phyloP scores from a whole-genome alignment of 139 green algal species.

The Edaphochlamys debaryana region DNA sequence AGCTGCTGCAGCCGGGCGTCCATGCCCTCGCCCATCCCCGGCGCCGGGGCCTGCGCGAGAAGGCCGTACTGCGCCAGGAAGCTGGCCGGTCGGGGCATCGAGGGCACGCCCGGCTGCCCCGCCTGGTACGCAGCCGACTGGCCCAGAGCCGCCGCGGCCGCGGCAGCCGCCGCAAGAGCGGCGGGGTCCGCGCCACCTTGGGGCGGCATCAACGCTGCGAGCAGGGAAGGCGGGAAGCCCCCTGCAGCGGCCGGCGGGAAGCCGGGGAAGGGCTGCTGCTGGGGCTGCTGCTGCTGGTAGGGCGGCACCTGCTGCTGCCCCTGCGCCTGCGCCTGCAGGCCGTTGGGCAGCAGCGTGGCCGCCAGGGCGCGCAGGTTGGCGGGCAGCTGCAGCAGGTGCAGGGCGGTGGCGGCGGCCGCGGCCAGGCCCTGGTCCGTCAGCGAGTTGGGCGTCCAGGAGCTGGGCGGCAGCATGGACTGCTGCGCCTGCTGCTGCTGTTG shows the following conservation, averaged over 20 bases:
- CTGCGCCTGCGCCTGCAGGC: constrained; percentile 17
- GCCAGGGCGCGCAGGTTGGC: constrained; percentile 25
- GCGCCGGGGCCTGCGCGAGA: too few species aligned
- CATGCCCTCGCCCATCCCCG: too few species aligned
- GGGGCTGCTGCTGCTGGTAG: neutral
- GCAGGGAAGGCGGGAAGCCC: neutral
- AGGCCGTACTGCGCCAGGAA: too few species aligned
- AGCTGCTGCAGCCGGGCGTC: too few species aligned
- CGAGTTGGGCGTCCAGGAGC: too few species aligned
- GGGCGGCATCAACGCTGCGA: neutral
- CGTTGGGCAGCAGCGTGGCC: constrained; percentile 3
- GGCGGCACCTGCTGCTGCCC: neutral
- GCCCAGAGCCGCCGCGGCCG: neutral
- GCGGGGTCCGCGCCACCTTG: neutral
- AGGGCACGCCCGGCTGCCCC: too few species aligned
- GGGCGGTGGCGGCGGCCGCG: constrained; percentile 4
- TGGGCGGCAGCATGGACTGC: neutral
- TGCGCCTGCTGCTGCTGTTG: constrained; percentile 15
- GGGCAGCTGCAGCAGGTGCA: constrained; percentile 45
- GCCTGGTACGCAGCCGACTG: too few species aligned
- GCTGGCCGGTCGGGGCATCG: too few species aligned
- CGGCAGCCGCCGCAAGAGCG: neutral
- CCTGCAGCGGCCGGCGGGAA: neutral
- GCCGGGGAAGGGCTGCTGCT: neutral
- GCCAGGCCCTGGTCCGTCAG: constrained; percentile 18